Evolutionary conservation across 2,329 filamentous ascomycete species (phyloP).

Genomic region (Fusarium nematophilum): DNA sequence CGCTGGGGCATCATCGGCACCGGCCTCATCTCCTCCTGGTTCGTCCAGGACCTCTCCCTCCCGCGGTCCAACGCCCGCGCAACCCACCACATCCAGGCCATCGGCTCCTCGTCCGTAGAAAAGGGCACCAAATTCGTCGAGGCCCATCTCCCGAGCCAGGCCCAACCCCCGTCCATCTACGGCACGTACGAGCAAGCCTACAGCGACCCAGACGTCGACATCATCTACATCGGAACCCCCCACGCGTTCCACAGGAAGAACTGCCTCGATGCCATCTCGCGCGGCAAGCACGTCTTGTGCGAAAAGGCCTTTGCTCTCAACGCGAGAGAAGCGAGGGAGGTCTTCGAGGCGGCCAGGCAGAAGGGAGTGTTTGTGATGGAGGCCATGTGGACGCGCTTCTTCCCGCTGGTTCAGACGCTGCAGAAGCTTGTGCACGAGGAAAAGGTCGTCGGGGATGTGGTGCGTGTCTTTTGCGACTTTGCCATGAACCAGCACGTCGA

Average conservation of each 20-base stretch:
- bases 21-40: constrained; percentile 59
- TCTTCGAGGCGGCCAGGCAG: constrained; percentile 52
- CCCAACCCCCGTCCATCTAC: constrained; percentile 48
- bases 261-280: constrained; percentile 55
- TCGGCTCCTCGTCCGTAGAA: constrained; percentile 53
- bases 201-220: constrained; percentile 54
- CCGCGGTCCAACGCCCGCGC: constrained; percentile 50
- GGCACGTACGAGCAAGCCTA: constrained; percentile 55
- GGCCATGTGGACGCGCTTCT: constrained; percentile 59
- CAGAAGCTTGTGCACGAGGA: constrained; percentile 53
- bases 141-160: not conserved
- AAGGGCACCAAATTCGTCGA: constrained; percentile 46
- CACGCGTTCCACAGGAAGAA: constrained; percentile 58
- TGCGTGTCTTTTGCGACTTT: constrained; percentile 55
- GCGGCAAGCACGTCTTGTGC: constrained; percentile 58
- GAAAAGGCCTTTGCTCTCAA: constrained; percentile 59
- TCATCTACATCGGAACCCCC: constrained; percentile 59
- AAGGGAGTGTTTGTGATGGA: constrained; percentile 58
- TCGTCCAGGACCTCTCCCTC: constrained; percentile 55
- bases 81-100: constrained; percentile 55
- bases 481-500: constrained; percentile 50
- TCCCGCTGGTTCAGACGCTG: constrained; percentile 51
- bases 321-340: constrained; percentile 52
- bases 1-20: constrained; percentile 55
- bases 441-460: constrained; percentile 52